These are phyloP conservation scores for Boletus edulis DNA, from an alignment of 768 basidiomycete species.

Conservation along the genomic window DNA sequence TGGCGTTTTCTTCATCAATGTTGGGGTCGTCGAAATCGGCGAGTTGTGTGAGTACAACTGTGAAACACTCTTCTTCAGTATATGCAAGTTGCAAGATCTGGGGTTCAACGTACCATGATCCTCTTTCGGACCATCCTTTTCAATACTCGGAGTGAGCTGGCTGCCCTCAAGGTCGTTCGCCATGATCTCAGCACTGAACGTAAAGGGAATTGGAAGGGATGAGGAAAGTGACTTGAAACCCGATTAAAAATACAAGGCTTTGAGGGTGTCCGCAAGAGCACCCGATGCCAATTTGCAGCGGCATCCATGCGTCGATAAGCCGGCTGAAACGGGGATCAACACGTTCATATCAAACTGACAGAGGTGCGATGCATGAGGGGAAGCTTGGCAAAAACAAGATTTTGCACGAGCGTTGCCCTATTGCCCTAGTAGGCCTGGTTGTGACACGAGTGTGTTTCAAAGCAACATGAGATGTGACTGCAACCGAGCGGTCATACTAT, in stretches of 20 bases:
- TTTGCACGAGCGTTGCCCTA: background rate
- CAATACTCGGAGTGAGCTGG: slow-evolving; percentile 3
- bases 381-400: background rate
- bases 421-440: too few species aligned
- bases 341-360: background rate
- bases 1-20: slow-evolving; percentile 23
- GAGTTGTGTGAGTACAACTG: slow-evolving; percentile 3
- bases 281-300: background rate
- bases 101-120: slow-evolving; percentile 3
- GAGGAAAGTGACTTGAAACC: background rate
- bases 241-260: background rate
- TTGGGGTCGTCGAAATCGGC: slow-evolving; percentile 38
- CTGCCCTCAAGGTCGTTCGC: background rate
- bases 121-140: slow-evolving; percentile 12
- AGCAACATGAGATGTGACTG: too few species aligned
- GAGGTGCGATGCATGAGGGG: background rate
- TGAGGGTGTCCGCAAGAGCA: background rate
- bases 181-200: slow-evolving; percentile 13
- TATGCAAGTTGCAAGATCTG: background rate
- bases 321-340: background rate
- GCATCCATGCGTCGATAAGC: background rate
- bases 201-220: background rate
- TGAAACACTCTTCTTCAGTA: background rate
- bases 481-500: too few species aligned
- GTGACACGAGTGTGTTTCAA: too few species aligned